Conservation (phyloP, 2,329 filamentous ascomycete species). For the Microascus cirrosus region DNA sequence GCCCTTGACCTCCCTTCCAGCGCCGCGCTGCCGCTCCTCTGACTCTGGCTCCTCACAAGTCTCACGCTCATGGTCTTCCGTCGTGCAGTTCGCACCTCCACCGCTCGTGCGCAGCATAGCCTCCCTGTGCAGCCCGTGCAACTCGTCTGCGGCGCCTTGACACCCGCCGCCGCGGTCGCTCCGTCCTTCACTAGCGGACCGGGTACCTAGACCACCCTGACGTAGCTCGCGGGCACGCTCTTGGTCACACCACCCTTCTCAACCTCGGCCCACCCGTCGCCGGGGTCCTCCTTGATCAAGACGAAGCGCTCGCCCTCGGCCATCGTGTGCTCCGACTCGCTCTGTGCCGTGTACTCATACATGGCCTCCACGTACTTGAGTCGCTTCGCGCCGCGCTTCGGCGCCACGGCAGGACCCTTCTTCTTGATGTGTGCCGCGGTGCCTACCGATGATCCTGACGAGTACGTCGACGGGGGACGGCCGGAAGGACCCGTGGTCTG, state of each 20-base stretch:
- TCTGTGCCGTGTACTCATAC: conserved; percentile 83
- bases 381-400: conserved; percentile 84
- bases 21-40: neutral
- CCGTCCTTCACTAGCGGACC: neutral
- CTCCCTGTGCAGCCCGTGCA: neutral
- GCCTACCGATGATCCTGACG: conserved; percentile 58
- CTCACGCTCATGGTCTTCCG: conserved; percentile 5
- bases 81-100: conserved; percentile 2
- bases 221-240: conserved; percentile 90
- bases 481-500: conserved; percentile 33
- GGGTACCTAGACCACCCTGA: conserved; percentile 55
- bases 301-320: conserved; percentile 84
- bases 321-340: conserved; percentile 84
- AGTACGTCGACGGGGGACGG: conserved; percentile 68
- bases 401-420: conserved; percentile 85
- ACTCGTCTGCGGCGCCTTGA: neutral
- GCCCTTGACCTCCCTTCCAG: neutral
- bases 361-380: conserved; percentile 85
- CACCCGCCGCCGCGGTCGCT: neutral
- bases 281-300: conserved; percentile 73
- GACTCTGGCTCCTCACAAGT: conserved; percentile 3
- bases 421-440: conserved; percentile 45
- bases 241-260: conserved; percentile 79
- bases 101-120: neutral
- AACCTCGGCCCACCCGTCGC: conserved; percentile 95